Evolutionary conservation across 164 flowering plant genomes (phyloP), one percentile per base, ranked within the genome.

Genomic region (Cinnamomum micranthum): DNA sequence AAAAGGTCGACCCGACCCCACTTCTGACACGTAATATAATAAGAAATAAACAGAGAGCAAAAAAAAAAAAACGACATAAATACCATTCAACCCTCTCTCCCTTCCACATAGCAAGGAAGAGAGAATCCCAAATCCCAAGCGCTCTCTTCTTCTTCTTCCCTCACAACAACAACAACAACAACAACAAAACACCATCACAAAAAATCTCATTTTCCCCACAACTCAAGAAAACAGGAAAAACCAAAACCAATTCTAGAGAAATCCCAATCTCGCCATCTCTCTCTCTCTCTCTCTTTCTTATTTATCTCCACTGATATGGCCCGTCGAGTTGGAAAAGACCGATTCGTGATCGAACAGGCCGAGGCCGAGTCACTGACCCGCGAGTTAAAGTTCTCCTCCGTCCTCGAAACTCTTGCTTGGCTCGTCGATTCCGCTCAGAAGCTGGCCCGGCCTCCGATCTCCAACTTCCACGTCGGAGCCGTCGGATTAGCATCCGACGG

Each of bases 361-460:
- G 92, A 87, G 31, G 92, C 85, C 6, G 89, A 84, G 78, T 75
- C 91, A 66, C 77, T 88, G 87, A 87, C 86, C 6, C 58, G 79
- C 41, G 27, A 77, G 4, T 71, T 78, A 19, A 85, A 82, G 28
- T 78, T 87, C 25, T 52, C 89, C 23, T 12, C 71, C 2, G 75
- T 82, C 67, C 80, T 73, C 73, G 80, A 87, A 65, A 88, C 92
- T 82, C 89, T 94, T 64, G 87, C 92, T 0, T 51, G 85, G 19
- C 84, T 94, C 14, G 93, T 89, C 70, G 71, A 73, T 23, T 74
- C 87, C 0, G 91, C 96, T 15, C 84, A 91, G 74, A 28, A 76
- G n/a, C 83, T 89, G 7, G 96, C 98, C 24, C 89, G 97, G 13
- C 85, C 95, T 0, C 88, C 97, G n/a, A 93, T 93, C 84, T 95